Base-by-base conservation (phyloP, 1,284 basidiomycete genomes). In the Gomphus bonarii region DNA sequence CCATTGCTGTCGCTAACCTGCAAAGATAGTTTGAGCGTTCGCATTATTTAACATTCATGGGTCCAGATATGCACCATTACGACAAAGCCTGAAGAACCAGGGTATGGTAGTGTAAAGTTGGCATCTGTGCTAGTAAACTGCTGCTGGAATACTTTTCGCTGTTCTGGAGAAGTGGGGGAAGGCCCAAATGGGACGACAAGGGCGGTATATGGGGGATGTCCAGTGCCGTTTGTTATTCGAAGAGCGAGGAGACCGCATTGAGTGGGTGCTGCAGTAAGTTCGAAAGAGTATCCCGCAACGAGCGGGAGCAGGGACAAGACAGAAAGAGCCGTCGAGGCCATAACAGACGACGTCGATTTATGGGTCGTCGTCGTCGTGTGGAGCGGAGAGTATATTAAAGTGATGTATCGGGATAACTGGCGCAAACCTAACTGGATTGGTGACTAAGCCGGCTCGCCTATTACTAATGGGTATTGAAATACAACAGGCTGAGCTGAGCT, bases 1-100 rank as follows among this genome's bases (percentile, higher is more conserved):
- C 79, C 81, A 2, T 73, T 73, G 47, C 71, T 71, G 63, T 91
- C 88, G 66, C 84, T 86, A 61, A 89, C 77, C 86, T 89, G 62
- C 12, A 59, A 43, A 31, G 30, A 18, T 25, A 31, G 3, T 11
- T 28, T 47, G 3, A 28, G 44, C 46, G 7, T 40, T 22, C 47
- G 25, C 25, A 18, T 18, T 9, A 31, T 1, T 18, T 25, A n/a
- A 30, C 47, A 12, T n/a, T n/a, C n/a, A n/a, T n/a, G n/a, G n/a
- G n/a, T n/a, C 28, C 4, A 54, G 46, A 40, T 10, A 81, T 85
- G 70, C 65, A 88, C 87, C 65, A 88, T 83, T 1, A 82, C 80
- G 22, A 91, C 82, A 60, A 90, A 83, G 63, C 83, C 79, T 1
- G 85, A 84, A 64, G 79, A 74, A 50, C 70, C 73, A 0, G 88